Evolutionary conservation across 2,329 filamentous ascomycete species (phyloP), one percentile per base, ranked within the genome.

Genomic region (Verticillium klebahnii): DNA sequence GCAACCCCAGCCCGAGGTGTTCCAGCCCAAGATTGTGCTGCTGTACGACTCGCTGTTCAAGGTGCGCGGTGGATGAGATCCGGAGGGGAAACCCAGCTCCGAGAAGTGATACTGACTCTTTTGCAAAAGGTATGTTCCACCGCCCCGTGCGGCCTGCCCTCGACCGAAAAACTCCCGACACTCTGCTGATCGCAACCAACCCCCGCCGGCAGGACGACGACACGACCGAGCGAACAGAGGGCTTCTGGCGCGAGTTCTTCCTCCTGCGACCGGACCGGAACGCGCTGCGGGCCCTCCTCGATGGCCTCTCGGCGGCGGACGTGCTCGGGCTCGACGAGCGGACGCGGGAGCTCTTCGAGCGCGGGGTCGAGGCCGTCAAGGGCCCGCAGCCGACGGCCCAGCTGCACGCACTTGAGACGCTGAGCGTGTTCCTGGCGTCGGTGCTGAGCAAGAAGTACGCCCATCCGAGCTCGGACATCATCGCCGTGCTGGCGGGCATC

Each of bases 201-300:
- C 29, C 29, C 37, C 55, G 36, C 29, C 39, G 59, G 34, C 73
- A 90, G 78, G 86, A 89, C 66, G 84, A 87, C 60, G 84, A 90
- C 64, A 84, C 87, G 63, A 76, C 80, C 59, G 89, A 93, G 32
- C 89, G 89, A 65, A 85, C 91, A 0, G 92, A 97, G 64, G 94
- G 93, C 54, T 99, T 97, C 78, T 99, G 95, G 95, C 85, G 87
- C 67, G 95, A 97, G 76, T 93, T 99, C 78, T 99, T 99, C 75
- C 84, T 99, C 40, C 82, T 97, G 62, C 88, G 88, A 65, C 93
- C 94, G 25, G 92, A 97, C 72, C 83, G 86, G 60, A 74, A 81
- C 5, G 84, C 87, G 57, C 79, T 99, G 66, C 85, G 86, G 72
- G 79, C 78, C 58, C 84, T 93, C 57, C 79, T 99, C 64, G 85